A percentile compares a stretch with the other conserved stretches of the same genome.
phyloP scores from a whole-genome alignment of 371 early-diverging fungal genomes.

The Circinella minor region DNA sequence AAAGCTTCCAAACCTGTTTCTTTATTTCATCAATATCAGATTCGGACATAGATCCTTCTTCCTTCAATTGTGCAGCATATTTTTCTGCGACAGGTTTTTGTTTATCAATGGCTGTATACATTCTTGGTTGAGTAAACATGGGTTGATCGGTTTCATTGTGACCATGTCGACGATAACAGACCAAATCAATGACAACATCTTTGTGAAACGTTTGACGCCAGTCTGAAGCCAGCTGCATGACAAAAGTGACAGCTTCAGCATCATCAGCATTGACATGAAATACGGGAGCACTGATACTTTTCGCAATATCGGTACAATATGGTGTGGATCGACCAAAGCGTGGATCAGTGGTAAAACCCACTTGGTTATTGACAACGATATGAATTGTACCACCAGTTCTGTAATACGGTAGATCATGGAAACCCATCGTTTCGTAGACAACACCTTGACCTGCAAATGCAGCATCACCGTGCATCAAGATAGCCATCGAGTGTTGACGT shows the following conservation, averaged over 20 bases:
- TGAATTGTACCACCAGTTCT: slow-evolving; percentile 97
- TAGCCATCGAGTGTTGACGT: slow-evolving; percentile 83
- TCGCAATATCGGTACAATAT: slow-evolving; percentile 97
- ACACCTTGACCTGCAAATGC: slow-evolving; percentile 98
- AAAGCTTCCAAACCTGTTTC: slow-evolving; percentile 87
- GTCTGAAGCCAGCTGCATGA: slow-evolving; percentile 92
- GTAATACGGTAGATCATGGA: slow-evolving; percentile 93
- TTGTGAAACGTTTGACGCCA: slow-evolving; percentile 95
- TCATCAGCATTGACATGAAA: slow-evolving; percentile 98
- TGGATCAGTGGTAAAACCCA: slow-evolving; percentile 98
- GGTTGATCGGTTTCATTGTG: slow-evolving; percentile 99
- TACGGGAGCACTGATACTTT: slow-evolving; percentile 94
- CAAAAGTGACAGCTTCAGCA: slow-evolving; percentile 93
- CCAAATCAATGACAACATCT: slow-evolving; percentile 95
- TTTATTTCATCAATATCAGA: slow-evolving; percentile 86
- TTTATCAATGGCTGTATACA: slow-evolving; percentile 91
- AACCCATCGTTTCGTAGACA: slow-evolving; percentile 96
- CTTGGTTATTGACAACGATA: slow-evolving; percentile 98
- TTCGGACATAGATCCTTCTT: slow-evolving; percentile 83
- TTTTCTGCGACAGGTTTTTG: slow-evolving; percentile 83
- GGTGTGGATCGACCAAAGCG: slow-evolving; percentile 94
- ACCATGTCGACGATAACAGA: slow-evolving; percentile 96
- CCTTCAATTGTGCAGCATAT: slow-evolving; percentile 81
- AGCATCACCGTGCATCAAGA: slow-evolving; percentile 97
- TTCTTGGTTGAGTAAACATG: slow-evolving; percentile 96